Conservation (phyloP, 2,329 filamentous ascomycete species). For the Colletotrichum sp. region DNA sequence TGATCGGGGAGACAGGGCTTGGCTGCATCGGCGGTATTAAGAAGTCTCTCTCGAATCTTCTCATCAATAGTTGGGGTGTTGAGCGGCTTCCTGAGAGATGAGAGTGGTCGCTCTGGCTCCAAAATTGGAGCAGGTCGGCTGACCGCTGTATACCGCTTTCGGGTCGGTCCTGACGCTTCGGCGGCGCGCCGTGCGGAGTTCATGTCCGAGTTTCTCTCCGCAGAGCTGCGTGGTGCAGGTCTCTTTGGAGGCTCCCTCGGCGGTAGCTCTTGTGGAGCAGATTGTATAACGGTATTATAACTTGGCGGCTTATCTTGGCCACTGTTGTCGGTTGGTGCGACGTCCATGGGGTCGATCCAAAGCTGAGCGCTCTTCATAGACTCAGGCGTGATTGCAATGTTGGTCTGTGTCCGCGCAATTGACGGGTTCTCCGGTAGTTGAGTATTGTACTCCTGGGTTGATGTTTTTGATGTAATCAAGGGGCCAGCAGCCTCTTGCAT, state of each 20-base stretch:
- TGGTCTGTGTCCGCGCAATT: neutral
- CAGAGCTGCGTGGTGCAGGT: neutral
- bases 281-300: neutral
- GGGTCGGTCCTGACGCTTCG: neutral
- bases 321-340: neutral
- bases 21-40: slow-evolving; percentile 56
- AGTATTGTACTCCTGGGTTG: neutral
- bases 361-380: slow-evolving; percentile 28
- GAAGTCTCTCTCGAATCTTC: slow-evolving; percentile 41
- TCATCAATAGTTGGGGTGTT: slow-evolving; percentile 41
- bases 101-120: slow-evolving; percentile 26
- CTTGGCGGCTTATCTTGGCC: slow-evolving; percentile 20
- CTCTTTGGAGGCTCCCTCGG: neutral
- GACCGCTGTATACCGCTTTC: neutral
- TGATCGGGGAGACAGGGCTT: slow-evolving; percentile 54
- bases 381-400: slow-evolving; percentile 14
- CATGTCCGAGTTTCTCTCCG: neutral
- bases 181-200: neutral
- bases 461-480: neutral
- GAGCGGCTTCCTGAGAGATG: slow-evolving; percentile 23
- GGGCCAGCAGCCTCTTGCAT: slow-evolving; percentile 37
- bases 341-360: slow-evolving; percentile 20
- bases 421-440: neutral
- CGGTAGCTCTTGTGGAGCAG: neutral
- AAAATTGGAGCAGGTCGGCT: neutral